Percentiles rank a stretch among this genome's conserved stretches.
These are phyloP conservation scores for Albugo laibachii DNA, from an alignment of 352 stramenopile genomes.

Conservation along the genomic window DNA sequence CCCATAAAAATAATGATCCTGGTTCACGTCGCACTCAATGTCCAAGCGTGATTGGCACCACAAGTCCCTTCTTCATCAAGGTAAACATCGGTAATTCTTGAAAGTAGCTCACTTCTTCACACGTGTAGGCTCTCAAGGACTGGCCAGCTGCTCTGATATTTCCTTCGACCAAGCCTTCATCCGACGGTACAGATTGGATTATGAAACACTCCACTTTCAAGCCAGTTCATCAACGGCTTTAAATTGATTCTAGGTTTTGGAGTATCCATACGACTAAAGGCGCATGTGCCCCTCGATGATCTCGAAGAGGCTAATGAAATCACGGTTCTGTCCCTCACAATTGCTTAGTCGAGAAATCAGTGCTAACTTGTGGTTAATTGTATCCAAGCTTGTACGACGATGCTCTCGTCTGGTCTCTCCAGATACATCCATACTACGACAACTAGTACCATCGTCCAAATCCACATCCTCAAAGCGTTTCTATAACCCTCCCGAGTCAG, in stretches of 20 bases:
- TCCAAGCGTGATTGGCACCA: conserved; percentile 49
- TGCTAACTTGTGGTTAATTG: background rate
- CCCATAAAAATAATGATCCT: no score
- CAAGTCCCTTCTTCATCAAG: conserved; percentile 80
- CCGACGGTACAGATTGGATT: background rate
- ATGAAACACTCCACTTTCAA: conserved; percentile 3
- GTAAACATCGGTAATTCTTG: conserved; percentile 5
- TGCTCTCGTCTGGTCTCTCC: conserved; percentile 30
- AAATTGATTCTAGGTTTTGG: conserved; percentile 2
- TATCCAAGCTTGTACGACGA: conserved; percentile 27
- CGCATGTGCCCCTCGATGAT: background rate
- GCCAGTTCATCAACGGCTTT: background rate
- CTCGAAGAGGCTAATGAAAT: conserved; percentile 1
- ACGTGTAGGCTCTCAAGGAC: conserved; percentile 23
- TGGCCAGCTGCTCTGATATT: conserved; percentile 72
- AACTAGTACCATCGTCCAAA: conserved; percentile 35
- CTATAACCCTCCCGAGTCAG: conserved; percentile 38
- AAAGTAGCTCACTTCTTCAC: background rate
- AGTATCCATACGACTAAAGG: background rate
- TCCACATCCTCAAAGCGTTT: conserved; percentile 22
- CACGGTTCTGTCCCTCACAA: conserved; percentile 2
- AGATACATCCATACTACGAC: conserved; percentile 34
- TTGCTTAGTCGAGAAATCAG: no score
- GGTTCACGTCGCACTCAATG: no score
- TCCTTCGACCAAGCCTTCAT: conserved; percentile 30